These are phyloP conservation scores for Cadophora sp. DNA, from an alignment of 2,329 filamentous ascomycete species.

Conservation along the genomic window DNA sequence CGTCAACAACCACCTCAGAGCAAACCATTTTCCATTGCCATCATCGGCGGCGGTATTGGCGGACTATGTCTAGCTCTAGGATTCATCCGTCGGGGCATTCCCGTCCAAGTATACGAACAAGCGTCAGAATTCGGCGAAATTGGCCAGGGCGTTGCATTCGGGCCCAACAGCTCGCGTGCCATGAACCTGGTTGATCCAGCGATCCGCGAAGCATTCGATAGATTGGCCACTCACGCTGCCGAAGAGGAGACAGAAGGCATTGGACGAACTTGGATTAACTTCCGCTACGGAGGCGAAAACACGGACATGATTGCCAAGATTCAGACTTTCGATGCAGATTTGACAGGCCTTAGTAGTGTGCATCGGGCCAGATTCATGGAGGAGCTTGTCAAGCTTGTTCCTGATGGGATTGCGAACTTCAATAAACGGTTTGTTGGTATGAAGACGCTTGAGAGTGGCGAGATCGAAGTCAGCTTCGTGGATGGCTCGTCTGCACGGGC, in stretches of 20 bases:
- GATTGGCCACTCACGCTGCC: constrained; percentile 27
- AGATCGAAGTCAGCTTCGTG: constrained; percentile 45
- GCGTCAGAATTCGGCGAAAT: constrained; percentile 34
- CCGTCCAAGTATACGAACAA: constrained; percentile 34
- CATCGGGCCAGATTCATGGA: constrained; percentile 51
- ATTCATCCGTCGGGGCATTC: constrained; percentile 25
- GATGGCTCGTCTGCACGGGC: constrained; percentile 51
- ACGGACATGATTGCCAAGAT: constrained; percentile 33
- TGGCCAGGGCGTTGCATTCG: constrained; percentile 35
- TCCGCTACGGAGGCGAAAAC: constrained; percentile 24
- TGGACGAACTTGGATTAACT: constrained; percentile 30
- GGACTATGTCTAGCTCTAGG: constrained; percentile 34
- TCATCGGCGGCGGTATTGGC: constrained; percentile 35
- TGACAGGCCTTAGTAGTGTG: constrained; percentile 33
- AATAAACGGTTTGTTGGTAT: constrained; percentile 40
- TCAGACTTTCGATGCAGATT: constrained; percentile 18
- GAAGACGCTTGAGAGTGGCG: constrained; percentile 25
- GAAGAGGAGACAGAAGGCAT: constrained; percentile 18
- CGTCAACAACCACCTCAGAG: not conserved
- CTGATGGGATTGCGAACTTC: constrained; percentile 41
- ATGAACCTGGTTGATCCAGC: constrained; percentile 25
- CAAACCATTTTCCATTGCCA: constrained; percentile 26
- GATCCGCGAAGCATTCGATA: constrained; percentile 27
- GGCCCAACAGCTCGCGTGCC: constrained; percentile 30
- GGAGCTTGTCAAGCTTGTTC: constrained; percentile 48